Percentiles rank a stretch among this genome's conserved stretches.
phyloP scores from a whole-genome alignment of 805 yeast species.

The Wickerhamomyces chaumierensis region DNA sequence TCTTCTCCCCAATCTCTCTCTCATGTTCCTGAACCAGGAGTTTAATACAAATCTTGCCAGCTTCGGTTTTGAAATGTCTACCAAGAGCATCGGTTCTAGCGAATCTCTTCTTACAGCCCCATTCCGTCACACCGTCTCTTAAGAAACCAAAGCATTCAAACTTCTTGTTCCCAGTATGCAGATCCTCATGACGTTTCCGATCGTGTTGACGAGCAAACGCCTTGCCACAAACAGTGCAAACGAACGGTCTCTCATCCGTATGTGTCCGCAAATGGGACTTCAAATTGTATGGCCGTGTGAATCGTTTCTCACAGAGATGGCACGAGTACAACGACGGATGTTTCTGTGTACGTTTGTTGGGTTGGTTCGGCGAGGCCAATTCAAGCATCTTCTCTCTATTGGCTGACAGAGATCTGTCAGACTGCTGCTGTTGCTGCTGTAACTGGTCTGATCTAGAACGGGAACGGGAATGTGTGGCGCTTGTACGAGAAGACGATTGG shows the following conservation, averaged over 20 bases:
- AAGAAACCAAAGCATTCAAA: conserved; percentile 61
- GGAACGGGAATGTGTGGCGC: conserved; percentile 17
- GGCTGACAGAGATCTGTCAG: conserved; percentile 21
- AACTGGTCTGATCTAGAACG: conserved; percentile 13
- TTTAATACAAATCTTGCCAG: conserved; percentile 61
- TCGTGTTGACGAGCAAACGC: conserved; percentile 78
- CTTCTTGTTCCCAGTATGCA: conserved; percentile 68
- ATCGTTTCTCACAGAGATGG: conserved; percentile 71
- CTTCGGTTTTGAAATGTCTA: conserved; percentile 70
- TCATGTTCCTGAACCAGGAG: conserved; percentile 54
- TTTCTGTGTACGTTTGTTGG: conserved; percentile 49
- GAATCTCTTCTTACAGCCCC: conserved; percentile 80
- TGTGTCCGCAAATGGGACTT: conserved; percentile 89
- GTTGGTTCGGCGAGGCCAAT: conserved; percentile 46
- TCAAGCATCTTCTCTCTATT: conserved; percentile 47
- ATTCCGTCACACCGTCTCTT: conserved; percentile 37
- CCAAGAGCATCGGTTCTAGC: conserved; percentile 74
- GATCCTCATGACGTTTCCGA: conserved; percentile 61
- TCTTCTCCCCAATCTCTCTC: conserved; percentile 11
- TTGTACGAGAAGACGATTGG: conserved; percentile 25
- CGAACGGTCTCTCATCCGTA: conserved; percentile 71
- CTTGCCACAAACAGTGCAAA: conserved; percentile 65
- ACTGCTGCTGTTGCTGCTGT: conserved; percentile 12
- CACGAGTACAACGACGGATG: conserved; percentile 72
- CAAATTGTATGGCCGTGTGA: conserved; percentile 87